Conservation (phyloP, 2,329 filamentous ascomycete genomes). For the Colletotrichum sp. region DNA sequence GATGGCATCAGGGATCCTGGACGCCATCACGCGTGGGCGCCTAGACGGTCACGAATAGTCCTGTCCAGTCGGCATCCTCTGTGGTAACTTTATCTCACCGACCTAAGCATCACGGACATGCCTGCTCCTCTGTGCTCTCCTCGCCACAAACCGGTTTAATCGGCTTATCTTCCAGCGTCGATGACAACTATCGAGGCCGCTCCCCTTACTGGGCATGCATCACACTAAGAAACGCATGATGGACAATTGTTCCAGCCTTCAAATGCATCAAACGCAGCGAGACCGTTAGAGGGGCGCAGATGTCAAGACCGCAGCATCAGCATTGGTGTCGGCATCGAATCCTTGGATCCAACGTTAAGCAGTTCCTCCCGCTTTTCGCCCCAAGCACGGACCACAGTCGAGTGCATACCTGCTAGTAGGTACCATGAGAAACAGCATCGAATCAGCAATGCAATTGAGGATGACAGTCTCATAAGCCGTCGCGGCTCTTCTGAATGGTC, state of each 20-base stretch:
- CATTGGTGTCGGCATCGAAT: neutral
- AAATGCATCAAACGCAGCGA: neutral
- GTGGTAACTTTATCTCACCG: neutral
- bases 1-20: neutral
- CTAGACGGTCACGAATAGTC: neutral
- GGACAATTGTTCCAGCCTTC: neutral
- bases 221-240: neutral
- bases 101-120: neutral
- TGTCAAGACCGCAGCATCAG: neutral
- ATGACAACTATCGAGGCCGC: neutral
- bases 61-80: neutral
- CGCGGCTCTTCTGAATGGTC: neutral
- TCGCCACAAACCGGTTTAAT: neutral
- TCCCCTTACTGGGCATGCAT: neutral
- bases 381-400: neutral
- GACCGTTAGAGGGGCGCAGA: neutral
- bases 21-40: constrained; percentile 8
- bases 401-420: neutral
- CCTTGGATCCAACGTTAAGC: neutral
- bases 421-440: neutral
- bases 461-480: neutral
- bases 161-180: neutral
- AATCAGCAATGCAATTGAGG: neutral
- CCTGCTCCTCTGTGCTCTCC: neutral
- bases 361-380: neutral